Percentiles rank a stretch among this genome's conserved stretches.
Evolutionary conservation across 2,329 filamentous ascomycete genomes (phyloP).

Genomic region (Diaporthe ilicicola): DNA sequence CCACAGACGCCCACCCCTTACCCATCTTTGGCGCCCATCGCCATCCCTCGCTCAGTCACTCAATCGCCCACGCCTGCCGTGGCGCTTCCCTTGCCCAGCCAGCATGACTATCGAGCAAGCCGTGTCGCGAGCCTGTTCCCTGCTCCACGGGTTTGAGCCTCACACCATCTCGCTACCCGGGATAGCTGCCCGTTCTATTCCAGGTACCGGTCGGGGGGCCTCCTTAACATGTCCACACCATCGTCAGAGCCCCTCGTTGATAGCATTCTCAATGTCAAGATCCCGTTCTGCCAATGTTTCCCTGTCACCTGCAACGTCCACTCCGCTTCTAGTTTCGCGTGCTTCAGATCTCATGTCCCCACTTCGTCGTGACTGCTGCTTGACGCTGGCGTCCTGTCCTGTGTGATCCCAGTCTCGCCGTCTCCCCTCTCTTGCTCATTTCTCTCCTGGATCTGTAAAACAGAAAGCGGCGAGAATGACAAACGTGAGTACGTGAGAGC

Average conservation of each 20-base stretch:
- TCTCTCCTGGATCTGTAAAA: constrained; percentile 8
- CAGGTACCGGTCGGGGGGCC: constrained; percentile 4
- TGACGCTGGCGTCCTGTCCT: constrained; percentile 1
- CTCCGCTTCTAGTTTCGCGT: constrained; percentile 23
- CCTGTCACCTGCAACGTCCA: constrained; percentile 14
- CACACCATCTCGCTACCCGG: constrained; percentile 18
- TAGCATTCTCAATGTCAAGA: background rate
- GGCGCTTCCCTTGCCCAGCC: constrained; percentile 17
- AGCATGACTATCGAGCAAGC: background rate
- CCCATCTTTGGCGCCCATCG: background rate
- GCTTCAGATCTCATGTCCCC: constrained; percentile 23
- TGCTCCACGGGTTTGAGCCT: constrained; percentile 22
- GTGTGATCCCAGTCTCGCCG: constrained; percentile 14
- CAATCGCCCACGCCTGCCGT: constrained; percentile 3
- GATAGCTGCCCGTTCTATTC: constrained; percentile 6
- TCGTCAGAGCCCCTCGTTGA: constrained; percentile 1
- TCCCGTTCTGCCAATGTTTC: constrained; percentile 9
- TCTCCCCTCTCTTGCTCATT: background rate
- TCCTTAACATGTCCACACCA: constrained; percentile 14
- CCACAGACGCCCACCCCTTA: constrained; percentile 5
- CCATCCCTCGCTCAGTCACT: no score
- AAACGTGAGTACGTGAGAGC: constrained; percentile 15
- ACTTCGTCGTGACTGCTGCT: constrained; percentile 23
- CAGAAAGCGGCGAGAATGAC: constrained; percentile 5
- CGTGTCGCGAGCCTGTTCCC: constrained; percentile 3